phyloP scores from a whole-genome alignment of 495 filamentous ascomycete species.

The Aspergillus cristatus region DNA sequence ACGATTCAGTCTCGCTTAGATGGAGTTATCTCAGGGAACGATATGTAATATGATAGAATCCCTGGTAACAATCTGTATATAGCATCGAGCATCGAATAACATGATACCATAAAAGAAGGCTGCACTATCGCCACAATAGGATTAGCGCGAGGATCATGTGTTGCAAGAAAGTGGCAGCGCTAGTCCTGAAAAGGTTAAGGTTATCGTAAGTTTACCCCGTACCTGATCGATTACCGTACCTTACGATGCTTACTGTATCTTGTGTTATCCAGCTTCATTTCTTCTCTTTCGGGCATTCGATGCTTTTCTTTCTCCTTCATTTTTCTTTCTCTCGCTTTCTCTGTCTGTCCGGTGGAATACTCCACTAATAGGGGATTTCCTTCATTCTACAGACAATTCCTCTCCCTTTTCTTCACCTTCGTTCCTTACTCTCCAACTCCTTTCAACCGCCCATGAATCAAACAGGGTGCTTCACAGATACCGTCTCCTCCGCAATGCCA shows the following conservation, averaged over 20 bases:
- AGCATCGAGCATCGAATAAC: neutral
- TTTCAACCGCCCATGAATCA: neutral
- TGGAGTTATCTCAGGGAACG: slow-evolving; percentile 11
- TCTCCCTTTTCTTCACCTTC: neutral
- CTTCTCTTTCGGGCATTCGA: neutral
- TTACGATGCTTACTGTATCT: neutral
- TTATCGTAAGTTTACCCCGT: too few species aligned
- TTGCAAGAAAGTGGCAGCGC: too few species aligned
- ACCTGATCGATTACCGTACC: neutral
- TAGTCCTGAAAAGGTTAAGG: neutral
- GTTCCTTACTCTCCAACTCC: neutral
- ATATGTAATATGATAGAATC: neutral
- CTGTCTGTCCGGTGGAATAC: too few species aligned
- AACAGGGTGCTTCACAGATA: neutral
- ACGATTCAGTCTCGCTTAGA: slow-evolving; percentile 34
- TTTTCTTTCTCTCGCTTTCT: neutral
- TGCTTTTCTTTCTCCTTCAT: neutral
- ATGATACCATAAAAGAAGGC: too few species aligned
- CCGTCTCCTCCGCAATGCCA: slow-evolving; percentile 16
- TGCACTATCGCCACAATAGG: too few species aligned
- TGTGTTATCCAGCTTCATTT: neutral
- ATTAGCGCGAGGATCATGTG: too few species aligned
- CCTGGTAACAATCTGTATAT: neutral
- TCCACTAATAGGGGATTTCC: too few species aligned
- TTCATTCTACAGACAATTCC: too few species aligned